A percentile compares a stretch with the other conserved stretches of the same genome.
Conservation (phyloP, 495 filamentous ascomycete species). For the Parachaetomium inaequale region DNA sequence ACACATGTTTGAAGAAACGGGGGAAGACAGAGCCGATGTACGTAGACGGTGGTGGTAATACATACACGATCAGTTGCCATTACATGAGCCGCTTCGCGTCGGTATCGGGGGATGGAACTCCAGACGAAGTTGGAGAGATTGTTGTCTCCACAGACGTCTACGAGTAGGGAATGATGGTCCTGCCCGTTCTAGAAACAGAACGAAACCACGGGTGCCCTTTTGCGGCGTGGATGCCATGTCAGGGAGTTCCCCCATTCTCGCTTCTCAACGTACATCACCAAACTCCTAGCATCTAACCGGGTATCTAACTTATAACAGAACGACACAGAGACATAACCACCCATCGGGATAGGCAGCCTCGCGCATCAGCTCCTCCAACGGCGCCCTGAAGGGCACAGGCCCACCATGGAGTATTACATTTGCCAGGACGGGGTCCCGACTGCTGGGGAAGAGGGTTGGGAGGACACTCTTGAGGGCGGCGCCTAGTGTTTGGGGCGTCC, state of each 20-base stretch:
- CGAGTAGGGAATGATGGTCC: background rate
- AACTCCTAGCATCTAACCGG: background rate
- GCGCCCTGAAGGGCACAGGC: conserved; percentile 74
- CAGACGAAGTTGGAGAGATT: background rate
- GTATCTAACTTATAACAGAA: conserved; percentile 54
- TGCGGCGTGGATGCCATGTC: too few species aligned
- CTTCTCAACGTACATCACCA: background rate
- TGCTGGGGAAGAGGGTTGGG: conserved; percentile 82
- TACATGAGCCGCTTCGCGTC: background rate
- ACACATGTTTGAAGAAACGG: background rate
- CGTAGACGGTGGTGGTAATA: background rate
- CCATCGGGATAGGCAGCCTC: conserved; percentile 86
- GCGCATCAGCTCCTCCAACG: conserved; percentile 79
- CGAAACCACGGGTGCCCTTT: background rate
- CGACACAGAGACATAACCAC: conserved; percentile 80
- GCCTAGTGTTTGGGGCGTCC: conserved; percentile 69
- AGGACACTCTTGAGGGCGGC: conserved; percentile 71
- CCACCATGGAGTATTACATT: conserved; percentile 86
- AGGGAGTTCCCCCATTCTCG: too few species aligned
- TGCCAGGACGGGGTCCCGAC: conserved; percentile 82
- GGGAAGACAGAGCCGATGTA: background rate
- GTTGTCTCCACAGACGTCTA: background rate
- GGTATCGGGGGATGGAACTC: background rate
- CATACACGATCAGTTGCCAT: background rate
- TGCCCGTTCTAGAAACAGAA: background rate